These are phyloP conservation scores for Atkinsonella texensis DNA, from an alignment of 2,329 filamentous ascomycete species.

Conservation along the genomic window DNA sequence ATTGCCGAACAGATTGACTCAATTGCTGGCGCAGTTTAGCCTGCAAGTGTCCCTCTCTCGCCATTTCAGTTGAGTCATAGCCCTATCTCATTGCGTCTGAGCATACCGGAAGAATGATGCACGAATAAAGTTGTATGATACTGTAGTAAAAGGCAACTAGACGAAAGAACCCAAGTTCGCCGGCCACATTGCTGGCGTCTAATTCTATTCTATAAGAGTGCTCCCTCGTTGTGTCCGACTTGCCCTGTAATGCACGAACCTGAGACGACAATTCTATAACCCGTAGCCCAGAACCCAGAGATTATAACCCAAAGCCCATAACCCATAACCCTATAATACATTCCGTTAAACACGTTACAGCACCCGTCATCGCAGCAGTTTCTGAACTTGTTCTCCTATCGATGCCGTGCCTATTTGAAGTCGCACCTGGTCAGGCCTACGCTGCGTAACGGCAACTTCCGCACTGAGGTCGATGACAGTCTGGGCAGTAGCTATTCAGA, in stretches of 20 bases:
- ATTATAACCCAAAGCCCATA: background rate
- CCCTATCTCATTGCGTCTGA: background rate
- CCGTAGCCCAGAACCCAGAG: background rate
- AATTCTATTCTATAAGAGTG: slow-evolving; percentile 1
- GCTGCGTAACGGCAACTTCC: slow-evolving; percentile 10
- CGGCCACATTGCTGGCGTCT: slow-evolving; percentile 4
- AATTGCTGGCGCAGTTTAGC: slow-evolving; percentile 1
- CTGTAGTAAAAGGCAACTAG: background rate
- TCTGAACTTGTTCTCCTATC: background rate
- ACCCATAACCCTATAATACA: background rate
- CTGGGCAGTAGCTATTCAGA: slow-evolving; percentile 10
- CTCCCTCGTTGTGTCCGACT: background rate
- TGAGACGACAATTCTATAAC: background rate
- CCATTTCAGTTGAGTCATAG: background rate
- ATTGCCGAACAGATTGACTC: background rate
- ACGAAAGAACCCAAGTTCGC: background rate
- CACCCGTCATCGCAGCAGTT: background rate
- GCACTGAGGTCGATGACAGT: slow-evolving; percentile 13
- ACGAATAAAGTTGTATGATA: background rate
- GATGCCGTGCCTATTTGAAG: background rate
- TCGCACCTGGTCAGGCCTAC: background rate
- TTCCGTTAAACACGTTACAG: slow-evolving; percentile 1
- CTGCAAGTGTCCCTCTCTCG: background rate
- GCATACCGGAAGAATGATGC: background rate
- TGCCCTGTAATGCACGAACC: background rate